Base-by-base conservation (phyloP, 2,329 filamentous ascomycete genomes). In the Ilyonectria sp. region DNA sequence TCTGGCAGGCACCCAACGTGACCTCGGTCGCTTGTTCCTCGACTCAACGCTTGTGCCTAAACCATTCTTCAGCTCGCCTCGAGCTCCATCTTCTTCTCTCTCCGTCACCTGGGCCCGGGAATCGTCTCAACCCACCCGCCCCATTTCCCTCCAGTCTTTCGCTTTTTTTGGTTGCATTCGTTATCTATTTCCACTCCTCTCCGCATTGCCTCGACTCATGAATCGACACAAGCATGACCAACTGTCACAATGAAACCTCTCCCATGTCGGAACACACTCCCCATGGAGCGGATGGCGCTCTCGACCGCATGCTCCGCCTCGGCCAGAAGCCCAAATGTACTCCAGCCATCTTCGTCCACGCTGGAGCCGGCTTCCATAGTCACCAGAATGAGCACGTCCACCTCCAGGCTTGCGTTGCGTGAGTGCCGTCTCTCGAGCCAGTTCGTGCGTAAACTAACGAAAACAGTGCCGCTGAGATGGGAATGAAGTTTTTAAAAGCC, bases 301-400 rank as follows among this genome's bases (percentile, higher is more conserved):
- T 82, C 19, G 83, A 86, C 67, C 82, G 79, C 37, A 77, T 80
- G 63, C 71, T 80, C 53, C 82, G 79, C 49, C 74, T 79, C 23
- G 75, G 71, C 6, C 80, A 81, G 17, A 79, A 72, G 60, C 69
- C 76, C 40, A 81, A 80, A 58, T 76, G 72, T 49, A 69, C 90
- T 10, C 90, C 90, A 64, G 94, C 94, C 66, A 95, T 99, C 59
- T 98, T 97, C 80, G 92, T 99, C 50, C 96, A 99, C 81, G 96
- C 95, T 43, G 96, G 96, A 37, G 96, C 96, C 17, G 96, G 96
- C 4, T 99, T 94, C 76, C 96, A 99, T 80, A 98, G 94, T 77
- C 85, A 89, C 26, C 89, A 93, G 67, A 98, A 98, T 77, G 95
- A 99, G 79, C 85, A 87, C 63, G 86, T 93, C 43, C 96, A 99